These are phyloP conservation scores for Penicillium canescens DNA, from an alignment of 495 filamentous ascomycete species.

Conservation along the genomic window DNA sequence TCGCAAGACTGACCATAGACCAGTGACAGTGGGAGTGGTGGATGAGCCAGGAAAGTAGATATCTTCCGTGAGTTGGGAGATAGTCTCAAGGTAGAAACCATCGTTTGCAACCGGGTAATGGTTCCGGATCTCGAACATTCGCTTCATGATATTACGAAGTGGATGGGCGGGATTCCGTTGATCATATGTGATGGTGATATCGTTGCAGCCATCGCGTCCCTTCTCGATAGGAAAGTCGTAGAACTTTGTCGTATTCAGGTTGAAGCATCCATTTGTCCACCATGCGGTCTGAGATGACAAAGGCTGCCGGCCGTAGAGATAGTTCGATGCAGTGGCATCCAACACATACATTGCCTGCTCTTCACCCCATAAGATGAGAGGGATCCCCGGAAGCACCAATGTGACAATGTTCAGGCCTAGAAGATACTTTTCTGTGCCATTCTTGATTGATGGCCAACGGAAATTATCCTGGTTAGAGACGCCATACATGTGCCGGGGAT, in stretches of 20 bases:
- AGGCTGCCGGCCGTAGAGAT: constrained; percentile 49
- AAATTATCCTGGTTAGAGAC: constrained; percentile 55
- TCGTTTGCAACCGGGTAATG: constrained; percentile 51
- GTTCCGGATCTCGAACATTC: constrained; percentile 48
- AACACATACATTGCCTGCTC: constrained; percentile 53
- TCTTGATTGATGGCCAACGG: constrained; percentile 49
- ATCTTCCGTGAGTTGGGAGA: constrained; percentile 45
- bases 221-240: constrained; percentile 47
- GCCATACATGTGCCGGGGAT: constrained; percentile 54
- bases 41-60: constrained; percentile 46
- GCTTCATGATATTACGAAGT: constrained; percentile 46
- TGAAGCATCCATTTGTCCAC: constrained; percentile 55
- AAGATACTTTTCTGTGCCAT: constrained; percentile 47
- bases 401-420: constrained; percentile 48
- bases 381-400: constrained; percentile 50
- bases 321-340: constrained; percentile 48
- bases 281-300: constrained; percentile 50
- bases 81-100: constrained; percentile 40
- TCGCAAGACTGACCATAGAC: constrained; percentile 49
- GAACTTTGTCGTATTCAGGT: constrained; percentile 44
- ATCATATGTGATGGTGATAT: constrained; percentile 50
- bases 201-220: constrained; percentile 43
- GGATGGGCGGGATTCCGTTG: constrained; percentile 56
- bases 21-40: constrained; percentile 44
- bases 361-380: constrained; percentile 51